Percentiles rank a stretch among this genome's conserved stretches.
Conservation (phyloP, 1,284 basidiomycete genomes). For the Fistulinella cinereoalba region DNA sequence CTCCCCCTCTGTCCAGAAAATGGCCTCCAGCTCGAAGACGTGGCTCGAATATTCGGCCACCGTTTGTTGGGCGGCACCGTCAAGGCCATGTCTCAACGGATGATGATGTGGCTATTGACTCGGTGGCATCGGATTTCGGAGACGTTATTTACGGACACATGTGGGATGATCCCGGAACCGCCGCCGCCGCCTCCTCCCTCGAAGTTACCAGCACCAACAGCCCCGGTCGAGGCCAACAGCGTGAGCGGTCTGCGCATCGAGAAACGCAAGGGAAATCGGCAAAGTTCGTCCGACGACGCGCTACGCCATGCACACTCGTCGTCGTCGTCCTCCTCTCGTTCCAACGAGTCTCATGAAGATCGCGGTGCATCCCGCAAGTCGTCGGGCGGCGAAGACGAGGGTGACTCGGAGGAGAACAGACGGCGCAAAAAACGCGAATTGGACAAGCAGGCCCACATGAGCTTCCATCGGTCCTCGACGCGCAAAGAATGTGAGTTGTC, state of each 20-base stretch:
- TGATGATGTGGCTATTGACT: constrained; percentile 31
- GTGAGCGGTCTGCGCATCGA: constrained; percentile 6
- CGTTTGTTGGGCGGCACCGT: constrained; percentile 25
- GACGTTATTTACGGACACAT: constrained; percentile 23
- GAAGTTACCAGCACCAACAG: neutral
- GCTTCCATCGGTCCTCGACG: constrained; percentile 3
- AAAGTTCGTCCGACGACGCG: neutral
- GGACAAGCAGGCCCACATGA: constrained; percentile 1
- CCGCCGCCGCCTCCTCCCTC: constrained; percentile 14
- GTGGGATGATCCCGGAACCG: too few relatives aligned
- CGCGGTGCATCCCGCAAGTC: constrained; percentile 3
- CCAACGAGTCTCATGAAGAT: constrained; percentile 11
- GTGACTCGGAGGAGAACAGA: constrained; percentile 8
- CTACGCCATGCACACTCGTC: constrained; percentile 11
- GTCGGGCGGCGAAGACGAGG: constrained; percentile 17
- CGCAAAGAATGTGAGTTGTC: constrained; percentile 20
- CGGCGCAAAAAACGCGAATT: constrained; percentile 24
- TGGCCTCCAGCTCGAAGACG: constrained; percentile 29
- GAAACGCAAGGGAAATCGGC: constrained; percentile 17
- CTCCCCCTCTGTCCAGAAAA: constrained; percentile 33
- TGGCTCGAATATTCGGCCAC: constrained; percentile 33
- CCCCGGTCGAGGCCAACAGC: neutral
- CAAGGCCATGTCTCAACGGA: constrained; percentile 28
- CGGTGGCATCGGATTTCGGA: constrained; percentile 30
- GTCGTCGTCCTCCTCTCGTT: constrained; percentile 11